Evolutionary conservation across 2,329 filamentous ascomycete genomes (phyloP).

Genomic region (Graphiopsis chlorocephala): DNA sequence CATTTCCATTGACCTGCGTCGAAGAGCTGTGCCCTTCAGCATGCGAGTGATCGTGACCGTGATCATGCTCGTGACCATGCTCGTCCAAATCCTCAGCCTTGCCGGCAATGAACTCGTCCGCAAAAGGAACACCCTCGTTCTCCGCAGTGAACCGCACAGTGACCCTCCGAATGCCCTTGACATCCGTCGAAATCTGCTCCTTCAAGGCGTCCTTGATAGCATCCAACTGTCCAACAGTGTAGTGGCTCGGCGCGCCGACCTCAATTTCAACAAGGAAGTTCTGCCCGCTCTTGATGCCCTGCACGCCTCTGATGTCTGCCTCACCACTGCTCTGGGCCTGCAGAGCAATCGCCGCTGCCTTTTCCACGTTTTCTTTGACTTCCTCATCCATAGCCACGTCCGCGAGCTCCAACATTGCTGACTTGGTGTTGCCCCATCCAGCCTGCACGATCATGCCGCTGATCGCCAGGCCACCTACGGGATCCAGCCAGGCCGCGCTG

Average conservation of each 20-base stretch:
- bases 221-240: constrained; percentile 70
- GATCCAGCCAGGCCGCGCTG: constrained; percentile 88
- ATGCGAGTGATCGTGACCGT: constrained; percentile 23
- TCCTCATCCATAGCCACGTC: constrained; percentile 87
- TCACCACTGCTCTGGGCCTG: constrained; percentile 23
- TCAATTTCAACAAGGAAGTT: constrained; percentile 94
- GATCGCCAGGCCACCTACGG: constrained; percentile 87
- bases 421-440: constrained; percentile 79
- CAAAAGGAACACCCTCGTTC: constrained; percentile 50
- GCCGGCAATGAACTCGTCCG: constrained; percentile 62
- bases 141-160: constrained; percentile 76
- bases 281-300: constrained; percentile 91
- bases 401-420: constrained; percentile 82
- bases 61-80: constrained; percentile 28
- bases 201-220: constrained; percentile 72
- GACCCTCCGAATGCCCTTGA: constrained; percentile 79
- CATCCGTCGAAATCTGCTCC: constrained; percentile 67
- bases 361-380: constrained; percentile 68
- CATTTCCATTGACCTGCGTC: constrained; percentile 18
- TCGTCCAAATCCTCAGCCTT: constrained; percentile 22
- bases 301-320: constrained; percentile 72
- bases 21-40: constrained; percentile 13
- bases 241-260: constrained; percentile 71
- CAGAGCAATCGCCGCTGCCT: constrained; percentile 62
- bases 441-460: constrained; percentile 91